A percentile compares a stretch with the other conserved stretches of the same genome.
Conservation (phyloP, 2,329 filamentous ascomycete genomes). For the Zymoseptoria tritici region DNA sequence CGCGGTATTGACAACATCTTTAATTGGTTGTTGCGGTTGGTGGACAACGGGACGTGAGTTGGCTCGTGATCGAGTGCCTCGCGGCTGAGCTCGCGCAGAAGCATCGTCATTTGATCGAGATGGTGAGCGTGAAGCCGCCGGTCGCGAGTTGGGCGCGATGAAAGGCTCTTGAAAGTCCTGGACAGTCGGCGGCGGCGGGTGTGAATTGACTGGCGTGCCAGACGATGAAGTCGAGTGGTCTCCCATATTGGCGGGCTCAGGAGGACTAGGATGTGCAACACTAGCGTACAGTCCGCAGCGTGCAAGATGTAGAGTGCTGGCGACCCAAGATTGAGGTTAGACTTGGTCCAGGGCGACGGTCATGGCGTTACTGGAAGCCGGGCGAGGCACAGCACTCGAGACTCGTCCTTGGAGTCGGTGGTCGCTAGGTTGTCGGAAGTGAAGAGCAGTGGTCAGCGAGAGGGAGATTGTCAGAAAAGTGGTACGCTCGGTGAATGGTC, state of each 20-base stretch:
- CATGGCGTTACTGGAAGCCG: neutral
- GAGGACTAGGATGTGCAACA: neutral
- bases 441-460: neutral
- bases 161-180: neutral
- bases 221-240: slow-evolving; percentile 7
- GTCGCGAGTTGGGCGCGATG: neutral
- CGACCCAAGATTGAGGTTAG: neutral
- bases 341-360: neutral
- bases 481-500: neutral
- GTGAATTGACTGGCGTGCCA: neutral
- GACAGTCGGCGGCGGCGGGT: slow-evolving; percentile 1
- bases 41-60: slow-evolving; percentile 15
- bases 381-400: neutral
- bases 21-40: slow-evolving; percentile 39
- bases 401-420: neutral
- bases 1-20: slow-evolving; percentile 51
- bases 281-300: neutral
- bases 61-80: slow-evolving; percentile 9
- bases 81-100: neutral
- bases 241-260: slow-evolving; percentile 6
- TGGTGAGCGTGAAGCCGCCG: neutral
- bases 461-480: neutral
- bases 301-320: neutral
- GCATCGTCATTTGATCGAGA: neutral
- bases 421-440: neutral